These are phyloP conservation scores for Starmerella floricola DNA, from an alignment of 805 yeast species.

Conservation along the genomic window DNA sequence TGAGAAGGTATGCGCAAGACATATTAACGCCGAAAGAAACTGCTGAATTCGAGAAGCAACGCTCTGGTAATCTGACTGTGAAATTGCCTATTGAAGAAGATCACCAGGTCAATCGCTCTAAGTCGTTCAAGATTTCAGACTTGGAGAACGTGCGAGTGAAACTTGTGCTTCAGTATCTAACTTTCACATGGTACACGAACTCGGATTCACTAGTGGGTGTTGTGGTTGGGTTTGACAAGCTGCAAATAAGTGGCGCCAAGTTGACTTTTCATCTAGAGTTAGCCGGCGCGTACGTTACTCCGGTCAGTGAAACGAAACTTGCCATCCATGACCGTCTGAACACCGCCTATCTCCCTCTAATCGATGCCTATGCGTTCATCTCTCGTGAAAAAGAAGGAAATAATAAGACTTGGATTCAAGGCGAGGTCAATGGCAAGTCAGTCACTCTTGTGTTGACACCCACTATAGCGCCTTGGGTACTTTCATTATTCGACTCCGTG, in stretches of 20 bases:
- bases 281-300: constrained; percentile 55
- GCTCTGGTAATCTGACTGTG: too few species aligned
- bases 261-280: constrained; percentile 55
- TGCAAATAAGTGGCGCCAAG: constrained; percentile 53
- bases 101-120: neutral
- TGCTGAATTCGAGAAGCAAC: too few species aligned
- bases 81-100: too few species aligned
- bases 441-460: constrained; percentile 24
- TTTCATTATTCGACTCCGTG: constrained; percentile 38
- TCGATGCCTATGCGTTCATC: constrained; percentile 19
- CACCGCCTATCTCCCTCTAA: constrained; percentile 24
- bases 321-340: constrained; percentile 24
- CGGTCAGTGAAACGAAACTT: constrained; percentile 28
- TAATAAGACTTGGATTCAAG: constrained; percentile 11
- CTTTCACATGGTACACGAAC: constrained; percentile 56
- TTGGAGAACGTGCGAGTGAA: constrained; percentile 12
- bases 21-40: constrained; percentile 2
- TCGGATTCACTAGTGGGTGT: constrained; percentile 44
- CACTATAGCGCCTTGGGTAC: constrained; percentile 34
- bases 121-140: neutral
- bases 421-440: constrained; percentile 24
- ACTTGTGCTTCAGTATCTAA: constrained; percentile 37
- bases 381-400: constrained; percentile 2
- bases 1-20: constrained; percentile 8
- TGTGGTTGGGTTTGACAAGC: constrained; percentile 63